Evolutionary conservation across 140 eudicot genomes (phyloP), one percentile per base, ranked within the genome.

Genomic region (Anethum foeniculum): DNA sequence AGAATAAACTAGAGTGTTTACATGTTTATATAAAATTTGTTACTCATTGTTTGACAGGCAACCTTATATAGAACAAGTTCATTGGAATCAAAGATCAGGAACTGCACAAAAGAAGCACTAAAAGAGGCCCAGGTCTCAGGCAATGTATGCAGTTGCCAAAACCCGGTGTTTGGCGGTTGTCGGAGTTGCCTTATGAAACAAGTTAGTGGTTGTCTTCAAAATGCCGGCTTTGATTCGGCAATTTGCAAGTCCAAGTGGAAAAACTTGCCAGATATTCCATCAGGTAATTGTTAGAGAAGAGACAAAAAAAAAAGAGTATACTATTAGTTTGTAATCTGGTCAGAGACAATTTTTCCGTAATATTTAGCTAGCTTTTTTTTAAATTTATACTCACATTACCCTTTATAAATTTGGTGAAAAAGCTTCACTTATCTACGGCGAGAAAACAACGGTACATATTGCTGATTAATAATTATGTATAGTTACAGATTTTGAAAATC

Each of bases 231-330:
- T 19, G 75, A 94, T 77, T 80, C 90, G 27, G 96, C 97, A 7
- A 81, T 95, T 82, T 92, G 99, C 92, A 91, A 89, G 81, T 90
- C 97, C 36, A 92, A 92, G 77, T 95, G 97, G 97, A 92, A 84
- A 32, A 95, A 91, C 78, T 89, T 94, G 6, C 84, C 83, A 3
- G 95, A 90, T 77, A 87, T 95, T 44, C 99, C 97, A 15, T 87
- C 97, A 79, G 98, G 98, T 94, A 92, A 46, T 30, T 67, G 0
- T 32, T 30, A 0, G 11, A 4, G 44, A 4, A 68, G 32, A 68
- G 0, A 23, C 43, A 34, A 12, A 18, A 28, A 21, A 36, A 34
- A 41, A n/a, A n/a, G n/a, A n/a, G n/a, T n/a, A n/a, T 15, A 51
- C 58, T 23, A 51, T 62, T 62, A n/a, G 12, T n/a, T 23, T 62